A percentile compares a stretch with the other conserved stretches of the same genome.
These are phyloP conservation scores for Alternaria sp. DNA, from an alignment of 2,329 filamentous ascomycete genomes.

Conservation along the genomic window DNA sequence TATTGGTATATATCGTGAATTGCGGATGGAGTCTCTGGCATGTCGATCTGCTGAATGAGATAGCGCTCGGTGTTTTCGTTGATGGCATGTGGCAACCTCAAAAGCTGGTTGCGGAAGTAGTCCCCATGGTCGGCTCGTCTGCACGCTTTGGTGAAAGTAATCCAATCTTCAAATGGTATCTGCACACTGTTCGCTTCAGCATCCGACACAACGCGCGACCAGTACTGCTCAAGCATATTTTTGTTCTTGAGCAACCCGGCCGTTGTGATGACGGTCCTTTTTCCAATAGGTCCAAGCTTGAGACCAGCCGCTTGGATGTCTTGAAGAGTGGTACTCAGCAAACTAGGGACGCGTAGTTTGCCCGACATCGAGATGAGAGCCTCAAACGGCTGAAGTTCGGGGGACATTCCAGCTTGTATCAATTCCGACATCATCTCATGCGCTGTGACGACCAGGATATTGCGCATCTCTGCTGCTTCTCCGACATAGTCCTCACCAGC, in stretches of 20 bases:
- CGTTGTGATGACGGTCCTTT: constrained; percentile 38
- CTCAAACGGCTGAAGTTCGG: constrained; percentile 31
- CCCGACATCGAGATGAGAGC: constrained; percentile 46
- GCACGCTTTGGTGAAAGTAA: constrained; percentile 45
- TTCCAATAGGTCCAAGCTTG: constrained; percentile 32
- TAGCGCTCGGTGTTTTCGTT: constrained; percentile 21
- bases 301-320: constrained; percentile 35
- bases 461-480: constrained; percentile 32
- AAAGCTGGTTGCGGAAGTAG: constrained; percentile 41
- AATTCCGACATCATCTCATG: constrained; percentile 37
- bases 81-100: constrained; percentile 38
- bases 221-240: constrained; percentile 41
- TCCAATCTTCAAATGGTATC: constrained; percentile 44
- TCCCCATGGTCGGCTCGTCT: constrained; percentile 28
- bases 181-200: constrained; percentile 34
- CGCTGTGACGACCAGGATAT: constrained; percentile 35
- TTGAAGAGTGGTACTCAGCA: constrained; percentile 37
- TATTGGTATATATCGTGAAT: constrained; percentile 9
- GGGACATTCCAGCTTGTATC: constrained; percentile 41
- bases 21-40: constrained; percentile 5
- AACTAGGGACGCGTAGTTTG: constrained; percentile 34
- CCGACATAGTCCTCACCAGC: constrained; percentile 30
- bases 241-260: constrained; percentile 40
- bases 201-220: constrained; percentile 36
- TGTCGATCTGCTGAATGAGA: constrained; percentile 19